Base-by-base conservation (phyloP, 257 asterid genomes). In the Nicotiana paniculata region DNA sequence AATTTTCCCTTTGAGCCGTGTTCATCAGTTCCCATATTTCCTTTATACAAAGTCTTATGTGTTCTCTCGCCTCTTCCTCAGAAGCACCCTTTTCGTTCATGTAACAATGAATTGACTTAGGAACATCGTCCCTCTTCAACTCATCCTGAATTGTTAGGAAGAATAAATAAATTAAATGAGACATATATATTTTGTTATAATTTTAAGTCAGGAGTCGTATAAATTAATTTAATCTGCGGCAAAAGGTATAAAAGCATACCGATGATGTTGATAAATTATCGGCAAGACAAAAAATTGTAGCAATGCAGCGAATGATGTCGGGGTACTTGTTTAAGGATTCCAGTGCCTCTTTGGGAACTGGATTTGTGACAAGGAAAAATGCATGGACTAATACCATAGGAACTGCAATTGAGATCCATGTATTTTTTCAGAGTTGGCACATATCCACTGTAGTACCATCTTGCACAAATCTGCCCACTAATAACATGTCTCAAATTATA, bases 381-480 rank as follows among this genome's bases (percentile, higher is more conserved):
- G 76, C 76, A 61, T 85, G 83, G 2, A 78, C 4, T 18, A 86
- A 13, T 9, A 37, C 16, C 11, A 63, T 5, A 3, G 84, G 86
- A 30, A 43, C 67, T 30, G 79, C 55, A 10, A 28, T 13, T 64
- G 70, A 64, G n/a, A 64, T 13, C 70, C 70, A 64, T 28, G 70
- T 64, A 64, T 2, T 64, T 43, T 12, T 64, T 1, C 6, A 81
- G 24, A 2, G 51, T 85, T 17, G 90, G 90, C 33, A 46, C 69
- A 7, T 85, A 79, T 4, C 85, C 87, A 62, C 7, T 57, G 70
- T 13, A 54, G 72, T 81, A 86, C 90, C 88, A 88, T 65, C 77
- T 66, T 6, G 82, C 87, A 85, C 59, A 83, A 13, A 37, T 81
- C 61, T 26, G n/a, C 8, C 84, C 87, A 55, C 55, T 83, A 65